Evolutionary conservation across 768 basidiomycete genomes (phyloP).

Genomic region (Tulasnella sp.): DNA sequence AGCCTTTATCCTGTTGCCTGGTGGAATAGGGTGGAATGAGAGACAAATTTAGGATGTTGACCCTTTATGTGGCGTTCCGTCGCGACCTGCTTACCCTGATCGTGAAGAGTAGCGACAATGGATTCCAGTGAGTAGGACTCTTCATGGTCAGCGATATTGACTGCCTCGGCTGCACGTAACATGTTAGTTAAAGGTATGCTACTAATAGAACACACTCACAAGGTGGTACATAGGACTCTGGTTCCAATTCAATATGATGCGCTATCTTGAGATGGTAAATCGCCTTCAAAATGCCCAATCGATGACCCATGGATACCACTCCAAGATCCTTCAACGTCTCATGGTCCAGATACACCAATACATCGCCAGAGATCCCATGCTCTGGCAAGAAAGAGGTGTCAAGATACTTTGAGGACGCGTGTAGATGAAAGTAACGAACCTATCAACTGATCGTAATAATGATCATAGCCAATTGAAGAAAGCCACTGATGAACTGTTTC

Average conservation of each 20-base stretch:
- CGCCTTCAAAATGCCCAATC: slow-evolving; percentile 81
- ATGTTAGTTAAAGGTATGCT: slow-evolving; percentile 17
- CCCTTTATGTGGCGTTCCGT: slow-evolving; percentile 24
- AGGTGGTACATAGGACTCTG: slow-evolving; percentile 77
- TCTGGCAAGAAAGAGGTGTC: slow-evolving; percentile 35
- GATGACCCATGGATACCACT: slow-evolving; percentile 79
- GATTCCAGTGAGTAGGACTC: too few relatives aligned
- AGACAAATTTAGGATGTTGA: slow-evolving; percentile 23
- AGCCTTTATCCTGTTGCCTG: slow-evolving; percentile 52
- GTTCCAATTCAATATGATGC: slow-evolving; percentile 67
- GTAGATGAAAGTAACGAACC: slow-evolving; percentile 35
- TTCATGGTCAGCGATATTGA: slow-evolving; percentile 26
- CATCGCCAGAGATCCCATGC: slow-evolving; percentile 85
- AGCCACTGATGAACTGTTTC: slow-evolving; percentile 61
- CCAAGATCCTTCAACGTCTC: slow-evolving; percentile 79
- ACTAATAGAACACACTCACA: slow-evolving; percentile 38
- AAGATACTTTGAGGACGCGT: not conserved
- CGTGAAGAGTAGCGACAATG: slow-evolving; percentile 46
- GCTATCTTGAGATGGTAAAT: slow-evolving; percentile 82
- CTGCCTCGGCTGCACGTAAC: slow-evolving; percentile 39
- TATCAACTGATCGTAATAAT: slow-evolving; percentile 72
- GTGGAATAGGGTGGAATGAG: not conserved
- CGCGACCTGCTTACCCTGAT: slow-evolving; percentile 31
- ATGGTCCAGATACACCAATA: slow-evolving; percentile 70
- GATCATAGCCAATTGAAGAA: slow-evolving; percentile 60